Base-by-base conservation (phyloP, 352 stramenopile genomes). In the Phytophthora brassicae region DNA sequence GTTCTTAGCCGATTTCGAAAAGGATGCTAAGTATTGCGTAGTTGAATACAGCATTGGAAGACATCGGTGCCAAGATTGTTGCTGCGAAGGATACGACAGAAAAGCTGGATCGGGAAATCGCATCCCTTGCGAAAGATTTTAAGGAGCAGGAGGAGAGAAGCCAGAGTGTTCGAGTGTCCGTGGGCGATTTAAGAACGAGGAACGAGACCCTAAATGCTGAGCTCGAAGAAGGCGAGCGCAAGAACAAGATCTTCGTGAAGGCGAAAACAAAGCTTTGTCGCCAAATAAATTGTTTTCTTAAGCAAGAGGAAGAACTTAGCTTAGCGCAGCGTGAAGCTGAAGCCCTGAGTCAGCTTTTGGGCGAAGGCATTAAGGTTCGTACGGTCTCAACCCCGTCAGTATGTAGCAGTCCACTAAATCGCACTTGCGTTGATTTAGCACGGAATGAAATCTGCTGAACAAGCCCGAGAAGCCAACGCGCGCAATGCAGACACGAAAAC, bases 301-400 rank as follows among this genome's bases (percentile, higher is more conserved):
- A 77, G 23, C 41, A 74, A 69, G 48, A 64, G 46, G 39, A 68
- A 51, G 33, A 63, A 23, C 16, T 64, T 42, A 16, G 31, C 9
- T 35, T 14, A 6, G 29, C 60, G 22, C 51, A 72, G 41, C 43
- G 51, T 46, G n/a, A 70, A 47, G 52, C 41, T 19, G 56, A 74
- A 46, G 17, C 56, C n/a, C 56, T 77, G 31, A 60, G 56, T 45
- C 36, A 38, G 38, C 35, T 70, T 13, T 60, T 77, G 31, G 50
- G 36, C 28, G 64, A 74, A 59, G 68, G 68, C 7, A 77, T 77
- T 23, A 57, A 72, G 64, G 68, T 77, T 53, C 42, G 46, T 48
- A 60, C 17, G 42, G 43, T 11, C 41, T 33, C 16, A 29, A 44
- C 33, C 13, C 54, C 17, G 39, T 53, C 20, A 22, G 2, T 16